Percentiles rank a stretch among this genome's conserved stretches.
phyloP scores from a whole-genome alignment of 163 green algal species.

The Scenedesmus sp. region DNA sequence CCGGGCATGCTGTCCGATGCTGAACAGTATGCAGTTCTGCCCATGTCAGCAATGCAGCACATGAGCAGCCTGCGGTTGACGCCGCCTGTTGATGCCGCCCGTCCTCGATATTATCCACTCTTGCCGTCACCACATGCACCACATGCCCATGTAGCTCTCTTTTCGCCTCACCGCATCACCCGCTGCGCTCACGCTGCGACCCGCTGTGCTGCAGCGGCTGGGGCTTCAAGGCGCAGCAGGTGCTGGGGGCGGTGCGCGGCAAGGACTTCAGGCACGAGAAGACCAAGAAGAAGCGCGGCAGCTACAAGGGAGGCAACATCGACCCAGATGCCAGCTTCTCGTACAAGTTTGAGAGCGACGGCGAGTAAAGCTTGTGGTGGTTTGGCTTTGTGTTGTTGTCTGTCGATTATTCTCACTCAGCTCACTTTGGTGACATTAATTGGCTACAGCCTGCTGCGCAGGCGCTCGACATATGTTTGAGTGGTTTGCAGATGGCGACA shows the following conservation, averaged over 20 bases:
- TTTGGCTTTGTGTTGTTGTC: too few species aligned
- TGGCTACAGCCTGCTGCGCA: too few species aligned
- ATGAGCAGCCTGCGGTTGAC: background rate
- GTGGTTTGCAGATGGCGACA: too few species aligned
- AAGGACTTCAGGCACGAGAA: conserved; percentile 99
- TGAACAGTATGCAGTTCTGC: background rate
- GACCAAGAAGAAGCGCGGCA: conserved; percentile 99
- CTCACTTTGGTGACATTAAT: too few species aligned
- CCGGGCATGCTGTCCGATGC: too few species aligned
- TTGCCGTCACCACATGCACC: background rate
- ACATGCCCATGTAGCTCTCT: background rate
- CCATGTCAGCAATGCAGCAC: background rate
- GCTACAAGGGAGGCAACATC: conserved; percentile 95
- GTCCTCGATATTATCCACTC: background rate
- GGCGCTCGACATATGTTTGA: too few species aligned
- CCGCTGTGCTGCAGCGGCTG: conserved; percentile 69
- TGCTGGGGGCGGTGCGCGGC: conserved; percentile 89
- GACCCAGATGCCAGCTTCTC: conserved; percentile 84
- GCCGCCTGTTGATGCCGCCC: background rate
- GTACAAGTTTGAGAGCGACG: conserved; percentile 98
- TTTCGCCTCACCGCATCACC: background rate
- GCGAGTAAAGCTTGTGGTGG: conserved; percentile 64
- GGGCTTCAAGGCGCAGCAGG: conserved; percentile 94
- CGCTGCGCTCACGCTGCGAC: background rate
- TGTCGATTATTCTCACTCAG: too few species aligned